Evolutionary conservation across 805 yeast genomes (phyloP), one percentile per base, ranked within the genome.

Genomic region (Saturnispora hagleri): DNA sequence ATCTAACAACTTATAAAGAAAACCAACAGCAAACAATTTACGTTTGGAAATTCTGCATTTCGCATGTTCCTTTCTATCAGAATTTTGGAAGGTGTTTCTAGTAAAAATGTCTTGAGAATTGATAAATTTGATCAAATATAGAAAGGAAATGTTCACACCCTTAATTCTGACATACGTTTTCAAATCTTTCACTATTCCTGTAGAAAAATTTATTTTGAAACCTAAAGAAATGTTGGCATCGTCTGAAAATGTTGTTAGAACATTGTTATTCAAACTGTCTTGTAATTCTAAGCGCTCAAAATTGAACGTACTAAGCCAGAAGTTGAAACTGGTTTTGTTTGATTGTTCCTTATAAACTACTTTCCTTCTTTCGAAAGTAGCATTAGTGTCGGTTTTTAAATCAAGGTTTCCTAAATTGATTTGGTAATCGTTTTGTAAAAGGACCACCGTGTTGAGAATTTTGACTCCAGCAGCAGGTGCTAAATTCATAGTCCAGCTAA

Each of bases 381-480:
- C 41, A 36, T 46, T 40, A 6, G 54, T 47, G 28, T 56, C 53
- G 1, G 54, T 50, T 40, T 56, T 34, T 12, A 52, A 52, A 2
- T 35, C 38, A n/a, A 53, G 34, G 9, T 47, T 51, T 3, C 20
- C 20, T 7, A 41, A 31, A 2, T 35, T 28, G n/a, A 56, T 24
- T 13, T 47, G 43, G n/a, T 45, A 43, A 10, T 51, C 41, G 13
- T 36, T 22, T 6, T 48, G 46, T 20, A 53, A 31, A 1, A 46
- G 6, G 9, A 65, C 5, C 4, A 33, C 46, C 4, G 57, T 24
- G 18, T 56, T 52, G n/a, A 40, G 33, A 8, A 66, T 33, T 33
- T 49, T 48, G 4, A 66, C 17, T 2, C 58, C 57, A 3, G 56
- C 22, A 34, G 62, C 62, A 0, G 68, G 69, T 26, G 61, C 50